Evolutionary conservation across 2,329 filamentous ascomycete genomes (phyloP).

Genomic region (Alternaria atra): DNA sequence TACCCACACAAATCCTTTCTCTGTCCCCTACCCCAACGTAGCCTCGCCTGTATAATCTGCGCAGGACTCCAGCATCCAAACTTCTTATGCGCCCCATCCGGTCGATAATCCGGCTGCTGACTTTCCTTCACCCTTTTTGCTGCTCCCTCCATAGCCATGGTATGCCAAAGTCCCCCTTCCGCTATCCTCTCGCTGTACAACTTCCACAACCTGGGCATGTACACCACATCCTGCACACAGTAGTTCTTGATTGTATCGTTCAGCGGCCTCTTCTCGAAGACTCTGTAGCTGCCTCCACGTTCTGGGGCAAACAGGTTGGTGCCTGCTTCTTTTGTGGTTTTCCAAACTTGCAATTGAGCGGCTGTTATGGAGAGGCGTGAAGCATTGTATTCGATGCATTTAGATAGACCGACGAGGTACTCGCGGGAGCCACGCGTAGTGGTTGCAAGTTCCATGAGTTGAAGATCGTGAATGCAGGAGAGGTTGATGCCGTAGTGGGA

Average conservation of each 20-base stretch:
- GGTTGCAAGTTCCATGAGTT: conserved; percentile 32
- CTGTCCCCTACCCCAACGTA: not conserved
- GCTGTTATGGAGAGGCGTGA: not conserved
- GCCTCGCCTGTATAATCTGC: not conserved
- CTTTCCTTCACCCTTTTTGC: not conserved
- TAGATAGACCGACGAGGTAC: not conserved
- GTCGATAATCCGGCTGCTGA: not conserved
- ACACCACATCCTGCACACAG: not conserved
- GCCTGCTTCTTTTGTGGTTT: not conserved
- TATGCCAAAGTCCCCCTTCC: not conserved
- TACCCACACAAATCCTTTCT: not conserved
- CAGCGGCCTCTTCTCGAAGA: not conserved
- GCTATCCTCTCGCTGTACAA: not conserved
- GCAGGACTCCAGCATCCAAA: not conserved
- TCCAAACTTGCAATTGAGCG: not conserved
- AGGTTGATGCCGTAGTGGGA: conserved; percentile 25
- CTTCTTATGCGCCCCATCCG: not conserved
- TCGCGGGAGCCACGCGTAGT: not conserved
- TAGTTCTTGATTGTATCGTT: not conserved
- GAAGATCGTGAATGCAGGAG: conserved; percentile 23
- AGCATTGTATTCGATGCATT: not conserved
- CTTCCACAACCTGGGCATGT: not conserved
- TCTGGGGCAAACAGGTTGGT: not conserved
- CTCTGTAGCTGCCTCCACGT: not conserved
- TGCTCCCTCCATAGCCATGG: not conserved